A percentile compares a stretch with the other conserved stretches of the same genome.
Conservation (phyloP, 345 rosid genomes). For the Rhizophora mangle region DNA sequence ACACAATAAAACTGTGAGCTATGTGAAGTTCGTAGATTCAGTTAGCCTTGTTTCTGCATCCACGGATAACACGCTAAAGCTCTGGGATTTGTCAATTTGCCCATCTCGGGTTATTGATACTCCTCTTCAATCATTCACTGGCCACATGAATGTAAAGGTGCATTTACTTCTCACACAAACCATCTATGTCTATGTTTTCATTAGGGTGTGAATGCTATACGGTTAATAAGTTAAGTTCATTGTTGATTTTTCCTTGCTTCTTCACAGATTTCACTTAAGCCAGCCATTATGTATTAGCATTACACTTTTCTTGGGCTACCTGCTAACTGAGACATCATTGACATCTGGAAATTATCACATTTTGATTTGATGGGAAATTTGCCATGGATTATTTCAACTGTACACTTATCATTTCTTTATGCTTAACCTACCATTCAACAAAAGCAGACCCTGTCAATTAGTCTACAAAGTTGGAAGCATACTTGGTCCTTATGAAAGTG, state of each 20-base stretch:
- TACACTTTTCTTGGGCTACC: too few relatives aligned
- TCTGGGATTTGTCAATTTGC: constrained; percentile 84
- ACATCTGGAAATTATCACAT: too few relatives aligned
- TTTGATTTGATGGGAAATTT: too few relatives aligned
- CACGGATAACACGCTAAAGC: constrained; percentile 92
- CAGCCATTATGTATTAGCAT: too few relatives aligned
- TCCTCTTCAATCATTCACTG: constrained; percentile 79
- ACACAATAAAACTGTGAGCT: constrained; percentile 86
- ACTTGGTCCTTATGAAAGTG: background rate
- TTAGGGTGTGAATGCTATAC: background rate
- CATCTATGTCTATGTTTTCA: background rate
- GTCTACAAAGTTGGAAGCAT: too few relatives aligned
- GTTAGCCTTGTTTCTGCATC: constrained; percentile 80
- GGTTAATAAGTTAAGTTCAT: background rate
- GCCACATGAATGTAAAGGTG: constrained; percentile 90
- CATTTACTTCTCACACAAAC: constrained; percentile 6
- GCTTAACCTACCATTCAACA: too few relatives aligned
- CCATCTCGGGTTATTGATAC: constrained; percentile 65
- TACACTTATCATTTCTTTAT: too few relatives aligned
- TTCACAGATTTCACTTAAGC: too few relatives aligned
- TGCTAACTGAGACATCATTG: too few relatives aligned
- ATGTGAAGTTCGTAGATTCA: constrained; percentile 79
- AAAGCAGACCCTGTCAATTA: too few relatives aligned
- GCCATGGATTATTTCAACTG: too few relatives aligned
- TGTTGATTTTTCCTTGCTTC: background rate